Percentiles rank a stretch among this genome's conserved stretches.
phyloP scores from a whole-genome alignment of 257 asterid species.

The Mentha longifolia region DNA sequence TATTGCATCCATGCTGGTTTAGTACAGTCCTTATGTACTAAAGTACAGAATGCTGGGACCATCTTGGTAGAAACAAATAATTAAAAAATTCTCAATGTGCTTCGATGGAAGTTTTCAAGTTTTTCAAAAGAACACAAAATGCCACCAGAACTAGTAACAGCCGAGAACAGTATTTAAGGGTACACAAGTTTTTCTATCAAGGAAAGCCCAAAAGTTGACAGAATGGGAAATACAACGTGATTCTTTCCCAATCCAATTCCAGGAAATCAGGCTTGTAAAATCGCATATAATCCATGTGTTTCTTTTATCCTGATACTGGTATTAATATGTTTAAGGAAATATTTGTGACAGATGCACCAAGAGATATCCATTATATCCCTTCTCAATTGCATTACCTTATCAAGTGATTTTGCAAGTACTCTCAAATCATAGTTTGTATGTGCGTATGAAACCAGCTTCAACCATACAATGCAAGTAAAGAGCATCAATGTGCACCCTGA shows the following conservation, averaged over 20 bases:
- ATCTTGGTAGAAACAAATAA: background rate
- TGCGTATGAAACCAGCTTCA: conserved; percentile 93
- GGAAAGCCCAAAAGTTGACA: conserved; percentile 27
- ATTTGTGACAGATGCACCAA: background rate
- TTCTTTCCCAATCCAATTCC: conserved; percentile 18
- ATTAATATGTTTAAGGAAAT: background rate
- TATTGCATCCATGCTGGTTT: conserved; percentile 10
- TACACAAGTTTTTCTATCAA: background rate
- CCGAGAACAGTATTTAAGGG: conserved; percentile 3
- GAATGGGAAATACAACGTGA: conserved; percentile 14
- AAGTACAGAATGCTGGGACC: background rate
- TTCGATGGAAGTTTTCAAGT: conserved; percentile 12
- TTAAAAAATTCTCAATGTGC: conserved; percentile 4
- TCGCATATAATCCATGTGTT: conserved; percentile 16
- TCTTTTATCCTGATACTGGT: background rate
- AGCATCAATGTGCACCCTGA: conserved; percentile 85
- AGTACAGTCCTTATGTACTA: background rate
- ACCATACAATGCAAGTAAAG: conserved; percentile 82
- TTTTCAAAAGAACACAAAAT: conserved; percentile 12
- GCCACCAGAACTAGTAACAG: background rate
- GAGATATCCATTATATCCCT: conserved; percentile 1
- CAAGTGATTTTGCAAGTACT: conserved; percentile 68
- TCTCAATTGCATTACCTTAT: conserved; percentile 57
- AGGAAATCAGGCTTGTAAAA: conserved; percentile 13
- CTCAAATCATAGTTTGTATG: conserved; percentile 93